These are phyloP conservation scores for Aspergillus fischeri DNA, from an alignment of 2,329 filamentous ascomycete species.

Conservation along the genomic window DNA sequence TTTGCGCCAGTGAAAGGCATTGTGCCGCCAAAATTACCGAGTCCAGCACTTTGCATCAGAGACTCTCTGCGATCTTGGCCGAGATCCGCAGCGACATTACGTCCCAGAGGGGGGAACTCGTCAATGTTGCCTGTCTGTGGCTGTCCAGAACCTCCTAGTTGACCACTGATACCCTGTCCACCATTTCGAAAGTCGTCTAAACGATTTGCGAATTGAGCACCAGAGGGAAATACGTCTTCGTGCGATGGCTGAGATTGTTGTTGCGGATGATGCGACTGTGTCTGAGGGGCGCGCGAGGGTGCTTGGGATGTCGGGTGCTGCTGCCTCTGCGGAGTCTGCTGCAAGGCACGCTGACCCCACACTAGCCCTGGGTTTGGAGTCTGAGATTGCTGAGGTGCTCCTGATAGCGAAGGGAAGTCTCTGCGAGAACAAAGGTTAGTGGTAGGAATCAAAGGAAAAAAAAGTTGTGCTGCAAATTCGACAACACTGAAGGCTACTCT, in stretches of 20 bases:
- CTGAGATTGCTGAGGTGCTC: conserved; percentile 52
- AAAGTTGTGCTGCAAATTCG: neutral
- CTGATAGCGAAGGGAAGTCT: conserved; percentile 60
- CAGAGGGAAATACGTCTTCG: conserved; percentile 45
- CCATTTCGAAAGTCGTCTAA: conserved; percentile 56
- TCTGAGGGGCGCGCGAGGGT: conserved; percentile 38
- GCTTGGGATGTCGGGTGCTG: conserved; percentile 44
- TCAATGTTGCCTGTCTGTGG: conserved; percentile 56
- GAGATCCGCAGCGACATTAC: conserved; percentile 48
- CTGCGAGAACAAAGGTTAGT: conserved; percentile 32
- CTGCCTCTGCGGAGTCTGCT: conserved; percentile 52
- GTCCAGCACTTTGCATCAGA: conserved; percentile 48
- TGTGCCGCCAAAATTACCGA: conserved; percentile 38
- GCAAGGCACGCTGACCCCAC: conserved; percentile 53
- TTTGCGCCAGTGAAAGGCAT: conserved; percentile 41
- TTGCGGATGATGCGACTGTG: conserved; percentile 37
- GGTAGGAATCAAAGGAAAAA: conserved; percentile 2
- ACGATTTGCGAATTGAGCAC: conserved; percentile 48
- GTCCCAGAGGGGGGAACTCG: conserved; percentile 58
- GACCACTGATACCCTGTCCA: conserved; percentile 51
- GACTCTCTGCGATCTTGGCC: conserved; percentile 48
- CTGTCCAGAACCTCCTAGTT: conserved; percentile 47
- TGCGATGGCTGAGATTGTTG: conserved; percentile 46
- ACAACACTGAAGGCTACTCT: neutral
- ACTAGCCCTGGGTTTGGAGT: conserved; percentile 49